phyloP scores from a whole-genome alignment of 345 rosid species.

The Mercurialis annua region DNA sequence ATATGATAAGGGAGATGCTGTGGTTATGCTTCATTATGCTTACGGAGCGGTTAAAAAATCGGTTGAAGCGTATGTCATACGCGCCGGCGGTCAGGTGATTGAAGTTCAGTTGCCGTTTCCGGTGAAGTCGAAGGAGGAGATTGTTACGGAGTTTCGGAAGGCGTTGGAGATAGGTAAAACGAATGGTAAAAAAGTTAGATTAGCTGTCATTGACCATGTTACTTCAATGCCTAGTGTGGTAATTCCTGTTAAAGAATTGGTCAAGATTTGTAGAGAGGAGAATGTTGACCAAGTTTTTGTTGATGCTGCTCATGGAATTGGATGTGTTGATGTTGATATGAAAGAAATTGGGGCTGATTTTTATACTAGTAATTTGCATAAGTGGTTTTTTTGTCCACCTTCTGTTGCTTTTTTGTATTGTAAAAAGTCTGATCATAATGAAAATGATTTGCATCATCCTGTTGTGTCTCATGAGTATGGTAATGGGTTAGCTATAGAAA shows the following conservation, averaged over 20 bases:
- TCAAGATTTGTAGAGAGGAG: slow-evolving; percentile 76
- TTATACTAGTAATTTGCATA: slow-evolving; percentile 81
- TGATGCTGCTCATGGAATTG: slow-evolving; percentile 95
- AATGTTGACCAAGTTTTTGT: slow-evolving; percentile 86
- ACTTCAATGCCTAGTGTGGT: slow-evolving; percentile 94
- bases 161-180: slow-evolving; percentile 66
- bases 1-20: slow-evolving; percentile 64
- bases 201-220: slow-evolving; percentile 91
- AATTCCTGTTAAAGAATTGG: slow-evolving; percentile 75
- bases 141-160: slow-evolving; percentile 51
- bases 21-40: slow-evolving; percentile 85
- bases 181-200: slow-evolving; percentile 64
- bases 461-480: slow-evolving; percentile 95
- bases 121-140: slow-evolving; percentile 55
- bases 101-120: slow-evolving; percentile 91
- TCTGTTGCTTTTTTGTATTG: slow-evolving; percentile 84
- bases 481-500: slow-evolving; percentile 79
- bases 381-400: slow-evolving; percentile 97
- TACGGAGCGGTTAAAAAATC: slow-evolving; percentile 88
- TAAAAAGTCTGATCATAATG: slow-evolving; percentile 36
- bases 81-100: slow-evolving; percentile 84
- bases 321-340: slow-evolving; percentile 86
- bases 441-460: slow-evolving; percentile 69
- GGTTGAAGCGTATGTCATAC: slow-evolving; percentile 74
- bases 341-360: slow-evolving; percentile 92